These are phyloP conservation scores for Gentiana macrophylla DNA, from an alignment of 257 asterid genomes.

Conservation along the genomic window DNA sequence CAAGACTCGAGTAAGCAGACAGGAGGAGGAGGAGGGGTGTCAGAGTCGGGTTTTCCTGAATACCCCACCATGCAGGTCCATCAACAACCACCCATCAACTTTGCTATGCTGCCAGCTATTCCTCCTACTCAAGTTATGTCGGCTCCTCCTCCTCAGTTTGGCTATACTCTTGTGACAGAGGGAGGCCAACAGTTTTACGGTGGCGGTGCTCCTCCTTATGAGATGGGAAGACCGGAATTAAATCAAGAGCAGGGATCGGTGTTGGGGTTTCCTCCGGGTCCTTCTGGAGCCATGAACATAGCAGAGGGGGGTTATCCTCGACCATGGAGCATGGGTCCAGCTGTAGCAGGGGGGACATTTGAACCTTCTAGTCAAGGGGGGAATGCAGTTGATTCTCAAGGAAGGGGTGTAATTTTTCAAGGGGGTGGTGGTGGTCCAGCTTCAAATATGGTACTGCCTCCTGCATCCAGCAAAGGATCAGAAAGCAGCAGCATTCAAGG, in stretches of 20 bases:
- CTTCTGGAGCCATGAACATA: conserved; percentile 47
- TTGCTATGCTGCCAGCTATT: conserved; percentile 38
- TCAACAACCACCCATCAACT: conserved; percentile 31
- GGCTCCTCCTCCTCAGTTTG: conserved; percentile 70
- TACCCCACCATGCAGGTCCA: conserved; percentile 17
- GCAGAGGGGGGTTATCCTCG: conserved; percentile 53
- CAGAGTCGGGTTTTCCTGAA: conserved; percentile 18
- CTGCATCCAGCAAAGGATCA: conserved; percentile 31
- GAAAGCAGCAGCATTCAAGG: conserved; percentile 37
- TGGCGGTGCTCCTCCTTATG: conserved; percentile 30
- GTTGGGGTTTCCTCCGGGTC: conserved; percentile 55
- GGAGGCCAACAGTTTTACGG: conserved; percentile 57
- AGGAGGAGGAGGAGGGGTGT: conserved; percentile 17
- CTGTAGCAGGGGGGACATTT: conserved; percentile 25
- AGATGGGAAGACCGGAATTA: conserved; percentile 50
- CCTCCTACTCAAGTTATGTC: conserved; percentile 33
- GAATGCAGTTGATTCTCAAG: conserved; percentile 25
- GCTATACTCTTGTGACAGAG: conserved; percentile 51
- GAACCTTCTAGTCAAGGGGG: conserved; percentile 45
- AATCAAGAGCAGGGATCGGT: conserved; percentile 50
- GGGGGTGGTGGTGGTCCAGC: conserved; percentile 37
- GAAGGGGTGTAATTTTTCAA: conserved; percentile 18
- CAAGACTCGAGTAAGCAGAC: conserved; percentile 42
- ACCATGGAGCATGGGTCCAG: conserved; percentile 60
- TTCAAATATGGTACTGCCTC: conserved; percentile 24